Percentiles rank a stretch among this genome's conserved stretches.
Evolutionary conservation across 257 asterid genomes (phyloP).

Genomic region (Perilla frutescens): DNA sequence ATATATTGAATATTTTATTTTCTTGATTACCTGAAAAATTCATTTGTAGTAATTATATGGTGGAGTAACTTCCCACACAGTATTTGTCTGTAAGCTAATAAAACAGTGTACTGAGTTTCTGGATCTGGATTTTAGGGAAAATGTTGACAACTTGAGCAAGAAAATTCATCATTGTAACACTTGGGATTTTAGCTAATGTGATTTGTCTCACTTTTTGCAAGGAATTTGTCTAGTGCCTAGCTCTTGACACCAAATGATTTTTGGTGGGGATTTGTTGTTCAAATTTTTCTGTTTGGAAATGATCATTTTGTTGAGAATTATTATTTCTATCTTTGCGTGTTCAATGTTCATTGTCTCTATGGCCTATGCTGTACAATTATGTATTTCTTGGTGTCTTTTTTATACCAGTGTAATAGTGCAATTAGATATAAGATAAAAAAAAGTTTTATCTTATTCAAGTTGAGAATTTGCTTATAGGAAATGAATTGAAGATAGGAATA

Average conservation of each 20-base stretch:
- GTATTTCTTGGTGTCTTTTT: no score
- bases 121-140: not conserved
- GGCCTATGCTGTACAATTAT: no score
- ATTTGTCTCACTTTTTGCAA: no score
- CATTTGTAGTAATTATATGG: conserved; percentile 21
- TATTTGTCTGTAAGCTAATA: conserved; percentile 14
- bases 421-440: no score
- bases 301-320: not conserved
- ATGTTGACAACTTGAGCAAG: not conserved
- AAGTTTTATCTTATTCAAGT: no score
- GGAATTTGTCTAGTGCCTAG: not conserved
- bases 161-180: not conserved
- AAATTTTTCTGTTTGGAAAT: not conserved
- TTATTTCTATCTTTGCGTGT: no score
- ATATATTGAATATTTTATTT: conserved; percentile 7
- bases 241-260: not conserved
- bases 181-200: not conserved
- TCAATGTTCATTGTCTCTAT: no score
- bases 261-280: not conserved
- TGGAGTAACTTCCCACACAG: not conserved
- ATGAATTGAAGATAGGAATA: no score
- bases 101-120: not conserved
- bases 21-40: conserved; percentile 22
- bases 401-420: no score
- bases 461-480: no score